These are phyloP conservation scores for Lasiodiplodia citricola DNA, from an alignment of 2,329 filamentous ascomycete species.

Conservation along the genomic window DNA sequence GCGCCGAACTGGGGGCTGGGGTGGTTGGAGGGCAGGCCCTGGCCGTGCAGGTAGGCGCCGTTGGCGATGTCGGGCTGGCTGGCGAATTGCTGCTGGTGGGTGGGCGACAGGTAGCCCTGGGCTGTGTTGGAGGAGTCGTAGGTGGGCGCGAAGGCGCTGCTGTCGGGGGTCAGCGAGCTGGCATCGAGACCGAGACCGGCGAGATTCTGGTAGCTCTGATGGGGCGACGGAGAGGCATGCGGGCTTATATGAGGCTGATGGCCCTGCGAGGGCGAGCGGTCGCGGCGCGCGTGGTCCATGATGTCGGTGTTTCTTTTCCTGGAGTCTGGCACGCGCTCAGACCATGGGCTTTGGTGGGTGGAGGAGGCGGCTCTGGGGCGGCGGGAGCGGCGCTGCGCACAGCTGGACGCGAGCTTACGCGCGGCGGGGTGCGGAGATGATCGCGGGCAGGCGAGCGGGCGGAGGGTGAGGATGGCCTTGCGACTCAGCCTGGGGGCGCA, in stretches of 20 bases:
- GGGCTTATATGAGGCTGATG: constrained; percentile 70
- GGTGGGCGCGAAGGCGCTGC: constrained; percentile 31
- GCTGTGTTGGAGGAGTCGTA: constrained; percentile 48
- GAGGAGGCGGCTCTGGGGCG: constrained; percentile 26
- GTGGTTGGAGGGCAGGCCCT: constrained; percentile 60
- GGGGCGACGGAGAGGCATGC: constrained; percentile 68
- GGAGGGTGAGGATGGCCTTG: constrained; percentile 26
- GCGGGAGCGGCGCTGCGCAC: constrained; percentile 20
- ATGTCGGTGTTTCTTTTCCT: constrained; percentile 39
- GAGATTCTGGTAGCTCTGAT: constrained; percentile 59
- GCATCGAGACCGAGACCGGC: constrained; percentile 65
- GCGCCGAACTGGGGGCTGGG: constrained; percentile 47
- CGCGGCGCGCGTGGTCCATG: constrained; percentile 64
- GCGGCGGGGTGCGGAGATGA: constrained; percentile 13
- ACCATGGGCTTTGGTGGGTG: constrained; percentile 32
- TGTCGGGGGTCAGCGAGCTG: constrained; percentile 43
- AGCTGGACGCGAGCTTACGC: constrained; percentile 25
- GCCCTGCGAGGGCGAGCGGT: constrained; percentile 67
- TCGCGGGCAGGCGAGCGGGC: constrained; percentile 16
- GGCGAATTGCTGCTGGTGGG: constrained; percentile 51
- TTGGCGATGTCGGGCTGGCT: constrained; percentile 48
- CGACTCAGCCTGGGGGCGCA: constrained; percentile 28
- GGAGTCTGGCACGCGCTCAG: constrained; percentile 36
- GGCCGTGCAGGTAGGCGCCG: constrained; percentile 49
- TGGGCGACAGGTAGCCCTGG: constrained; percentile 51